Conservation (phyloP, 1,139 yeast genomes). For the Geotrichum europaeum region DNA sequence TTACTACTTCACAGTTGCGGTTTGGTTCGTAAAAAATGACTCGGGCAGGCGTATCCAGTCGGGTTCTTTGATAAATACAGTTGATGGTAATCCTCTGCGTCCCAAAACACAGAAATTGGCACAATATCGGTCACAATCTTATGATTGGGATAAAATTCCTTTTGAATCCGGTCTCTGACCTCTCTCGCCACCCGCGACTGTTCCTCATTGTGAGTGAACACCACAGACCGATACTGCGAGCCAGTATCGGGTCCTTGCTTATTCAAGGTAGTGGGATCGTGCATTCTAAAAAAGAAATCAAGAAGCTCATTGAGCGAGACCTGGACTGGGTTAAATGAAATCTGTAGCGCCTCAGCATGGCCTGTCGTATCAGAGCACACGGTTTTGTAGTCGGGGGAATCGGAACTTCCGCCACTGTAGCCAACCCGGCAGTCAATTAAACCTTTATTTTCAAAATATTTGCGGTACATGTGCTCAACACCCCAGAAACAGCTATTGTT, state of each 20-base stretch:
- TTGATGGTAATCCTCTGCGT: conserved; percentile 94
- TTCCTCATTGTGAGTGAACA: conserved; percentile 54
- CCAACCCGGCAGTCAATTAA: conserved; percentile 78
- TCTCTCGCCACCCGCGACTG: conserved; percentile 42
- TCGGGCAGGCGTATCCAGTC: conserved; percentile 81
- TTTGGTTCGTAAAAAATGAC: conserved; percentile 60
- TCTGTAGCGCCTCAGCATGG: conserved; percentile 66
- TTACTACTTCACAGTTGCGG: conserved; percentile 21
- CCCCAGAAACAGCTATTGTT: conserved; percentile 14
- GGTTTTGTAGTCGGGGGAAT: conserved; percentile 58
- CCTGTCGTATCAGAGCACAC: conserved; percentile 72
- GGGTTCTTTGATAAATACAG: conserved; percentile 73
- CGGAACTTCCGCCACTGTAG: conserved; percentile 68
- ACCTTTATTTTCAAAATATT: conserved; percentile 57
- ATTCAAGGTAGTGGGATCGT: conserved; percentile 61
- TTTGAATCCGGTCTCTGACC: conserved; percentile 44
- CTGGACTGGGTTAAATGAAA: conserved; percentile 67
- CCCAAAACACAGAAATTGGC: conserved; percentile 67
- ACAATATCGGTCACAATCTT: conserved; percentile 61
- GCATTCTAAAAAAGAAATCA: conserved; percentile 85
- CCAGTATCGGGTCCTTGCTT: conserved; percentile 81
- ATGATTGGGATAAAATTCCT: conserved; percentile 47
- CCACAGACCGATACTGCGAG: conserved; percentile 76
- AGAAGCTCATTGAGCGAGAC: conserved; percentile 57
- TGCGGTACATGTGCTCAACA: conserved; percentile 69